Evolutionary conservation across 108 stramenopile species (phyloP).

Genomic region (Nannochloropsis gaditana): DNA sequence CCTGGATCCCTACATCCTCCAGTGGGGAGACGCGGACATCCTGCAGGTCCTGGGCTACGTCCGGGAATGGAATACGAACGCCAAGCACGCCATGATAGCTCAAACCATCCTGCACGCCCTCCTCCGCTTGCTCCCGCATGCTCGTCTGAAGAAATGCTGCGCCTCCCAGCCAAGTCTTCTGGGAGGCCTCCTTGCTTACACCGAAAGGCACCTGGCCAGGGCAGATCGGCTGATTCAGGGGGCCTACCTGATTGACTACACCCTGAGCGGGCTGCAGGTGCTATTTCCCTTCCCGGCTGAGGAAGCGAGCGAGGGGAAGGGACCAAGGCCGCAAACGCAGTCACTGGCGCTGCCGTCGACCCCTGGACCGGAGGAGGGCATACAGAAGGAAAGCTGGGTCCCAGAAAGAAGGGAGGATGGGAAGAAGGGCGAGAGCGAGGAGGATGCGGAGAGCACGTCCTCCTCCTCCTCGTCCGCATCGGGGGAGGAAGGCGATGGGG

Average conservation of each 20-base stretch:
- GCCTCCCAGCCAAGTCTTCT: slow-evolving; percentile 26
- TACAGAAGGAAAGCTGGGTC: too few species aligned
- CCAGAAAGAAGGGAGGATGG: not conserved
- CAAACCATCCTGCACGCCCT: slow-evolving; percentile 50
- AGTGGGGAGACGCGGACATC: slow-evolving; percentile 63
- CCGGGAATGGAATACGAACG: slow-evolving; percentile 59
- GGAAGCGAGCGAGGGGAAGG: not conserved
- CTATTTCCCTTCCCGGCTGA: slow-evolving; percentile 18
- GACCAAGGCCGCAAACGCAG: not conserved
- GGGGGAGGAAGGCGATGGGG: not conserved
- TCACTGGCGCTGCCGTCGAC: too few species aligned
- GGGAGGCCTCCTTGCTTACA: slow-evolving; percentile 45
- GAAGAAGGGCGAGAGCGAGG: not conserved
- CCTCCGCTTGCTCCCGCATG: slow-evolving; percentile 36
- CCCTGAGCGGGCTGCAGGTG: slow-evolving; percentile 50
- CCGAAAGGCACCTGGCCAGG: slow-evolving; percentile 56
- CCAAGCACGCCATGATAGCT: slow-evolving; percentile 47
- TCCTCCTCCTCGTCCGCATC: not conserved
- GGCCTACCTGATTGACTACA: slow-evolving; percentile 57
- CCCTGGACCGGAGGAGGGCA: too few species aligned
- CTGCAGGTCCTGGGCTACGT: slow-evolving; percentile 72
- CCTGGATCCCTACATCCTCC: slow-evolving; percentile 61
- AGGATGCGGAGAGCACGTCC: not conserved
- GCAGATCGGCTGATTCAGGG: slow-evolving; percentile 55
- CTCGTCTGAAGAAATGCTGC: slow-evolving; percentile 24